Base-by-base conservation (phyloP, 2,329 filamentous ascomycete genomes). In the Aureobasidium namibiae region DNA sequence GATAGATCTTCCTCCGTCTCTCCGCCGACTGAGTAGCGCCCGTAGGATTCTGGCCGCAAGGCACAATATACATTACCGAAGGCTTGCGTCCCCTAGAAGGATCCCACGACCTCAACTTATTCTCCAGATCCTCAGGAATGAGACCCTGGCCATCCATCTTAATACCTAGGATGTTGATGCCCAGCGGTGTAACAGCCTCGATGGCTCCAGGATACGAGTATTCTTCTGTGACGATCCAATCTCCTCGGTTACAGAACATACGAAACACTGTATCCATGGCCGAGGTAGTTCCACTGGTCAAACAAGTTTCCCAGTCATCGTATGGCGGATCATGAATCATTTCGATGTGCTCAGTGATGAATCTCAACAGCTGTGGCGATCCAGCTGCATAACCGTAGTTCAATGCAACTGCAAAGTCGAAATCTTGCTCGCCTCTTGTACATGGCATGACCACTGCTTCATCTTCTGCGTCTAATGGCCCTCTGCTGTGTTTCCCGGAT, bases 11-110 rank as follows among this genome's bases (percentile, higher is more conserved):
- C n/a, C 59, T 62, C 3, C 64, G 61, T 46, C 67, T 53, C 16
- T 65, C 61, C 3, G 62, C 57, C 29, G 61, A 62, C 59, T 69
- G 68, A 8, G 67, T 69, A 7, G 62, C 60, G n/a, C 66, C 65
- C 10, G 67, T 70, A 1, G 66, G 66, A 48, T 69, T 68, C 24
- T 70, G 67, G 21, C 69, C 69, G 23, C 65, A 67, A n/a, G 69
- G 66, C 52, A 72, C 64, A 34, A 60, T 70, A 62, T 70, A 72
- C 36, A 71, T 58, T 9, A 70, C 33, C 18, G 42, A 61, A 2
- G 67, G 67, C 34, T 65, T 69, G n/a, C 57, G 61, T 10, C 64
- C 64, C 36, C n/a, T 41, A 9, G 39, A 39, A 0, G 26, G n/a
- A 48, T 70, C 65, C 70, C 70, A 72, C 9, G 23, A 58, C 0